These are phyloP conservation scores for Mycena vulgaris DNA, from an alignment of 768 basidiomycete genomes.

Conservation along the genomic window DNA sequence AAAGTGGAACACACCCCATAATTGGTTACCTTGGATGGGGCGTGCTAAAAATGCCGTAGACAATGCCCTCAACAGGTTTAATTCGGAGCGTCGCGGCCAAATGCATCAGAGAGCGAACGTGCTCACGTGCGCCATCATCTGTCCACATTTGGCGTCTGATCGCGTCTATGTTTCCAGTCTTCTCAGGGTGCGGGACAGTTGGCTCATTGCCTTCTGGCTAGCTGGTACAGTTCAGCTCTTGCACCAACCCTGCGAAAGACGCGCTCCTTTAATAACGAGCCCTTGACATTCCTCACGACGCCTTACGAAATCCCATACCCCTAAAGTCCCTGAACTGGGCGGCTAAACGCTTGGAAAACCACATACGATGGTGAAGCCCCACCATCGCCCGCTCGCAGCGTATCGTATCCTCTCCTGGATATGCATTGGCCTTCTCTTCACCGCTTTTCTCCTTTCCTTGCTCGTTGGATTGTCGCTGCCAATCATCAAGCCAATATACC, in stretches of 20 bases:
- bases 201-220: not conserved
- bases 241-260: slow-evolving; percentile 6
- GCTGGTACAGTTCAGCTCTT: slow-evolving; percentile 7
- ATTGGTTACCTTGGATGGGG: too few species aligned
- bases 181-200: not conserved
- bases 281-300: not conserved
- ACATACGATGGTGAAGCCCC: slow-evolving; percentile 28
- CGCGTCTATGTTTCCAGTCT: not conserved
- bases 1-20: too few species aligned
- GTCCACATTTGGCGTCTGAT: not conserved
- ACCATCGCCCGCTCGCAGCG: slow-evolving; percentile 58
- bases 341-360: slow-evolving; percentile 2
- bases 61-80: too few species aligned
- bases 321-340: slow-evolving; percentile 14
- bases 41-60: too few species aligned
- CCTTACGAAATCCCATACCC: slow-evolving; percentile 20
- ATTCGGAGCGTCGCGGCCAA: too few species aligned
- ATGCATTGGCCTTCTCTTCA: slow-evolving; percentile 66
- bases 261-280: slow-evolving; percentile 7
- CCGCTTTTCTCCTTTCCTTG: slow-evolving; percentile 80
- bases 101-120: too few species aligned
- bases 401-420: slow-evolving; percentile 65
- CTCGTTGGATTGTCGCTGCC: slow-evolving; percentile 83
- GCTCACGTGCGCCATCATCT: not conserved
- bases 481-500: slow-evolving; percentile 79